These are phyloP conservation scores for Carex littledalei DNA, from an alignment of 176 grass and related monocot genomes.

Conservation along the genomic window DNA sequence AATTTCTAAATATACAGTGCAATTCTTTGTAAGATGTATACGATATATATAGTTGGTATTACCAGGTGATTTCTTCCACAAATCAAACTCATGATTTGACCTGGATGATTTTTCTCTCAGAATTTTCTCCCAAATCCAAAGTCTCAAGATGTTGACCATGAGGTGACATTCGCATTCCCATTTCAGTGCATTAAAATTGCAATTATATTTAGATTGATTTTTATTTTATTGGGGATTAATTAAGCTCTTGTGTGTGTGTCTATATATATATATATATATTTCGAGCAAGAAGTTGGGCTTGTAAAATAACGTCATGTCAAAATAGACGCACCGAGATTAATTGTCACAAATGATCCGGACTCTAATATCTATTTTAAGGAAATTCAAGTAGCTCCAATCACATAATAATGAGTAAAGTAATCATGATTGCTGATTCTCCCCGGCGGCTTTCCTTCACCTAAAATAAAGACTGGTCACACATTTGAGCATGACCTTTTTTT, in stretches of 20 bases:
- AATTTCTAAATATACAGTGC: neutral
- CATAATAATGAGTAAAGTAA: neutral
- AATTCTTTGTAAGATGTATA: neutral
- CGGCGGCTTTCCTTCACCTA: neutral
- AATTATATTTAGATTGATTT: neutral
- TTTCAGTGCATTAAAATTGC: neutral
- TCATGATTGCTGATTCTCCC: neutral
- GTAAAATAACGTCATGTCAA: neutral
- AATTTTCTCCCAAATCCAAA: constrained; percentile 6
- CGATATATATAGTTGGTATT: neutral
- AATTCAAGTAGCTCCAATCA: neutral
- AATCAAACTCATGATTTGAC: neutral
- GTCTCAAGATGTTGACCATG: constrained; percentile 7
- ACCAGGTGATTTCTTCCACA: constrained; percentile 6
- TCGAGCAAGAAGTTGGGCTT: too few species aligned
- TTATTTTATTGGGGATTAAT: neutral
- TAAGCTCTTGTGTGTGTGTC: neutral
- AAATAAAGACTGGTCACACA: neutral
- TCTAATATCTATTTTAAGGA: neutral
- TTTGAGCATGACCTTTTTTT: neutral
- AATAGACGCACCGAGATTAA: neutral
- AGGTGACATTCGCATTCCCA: neutral
- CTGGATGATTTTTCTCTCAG: neutral
- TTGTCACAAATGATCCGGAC: neutral
- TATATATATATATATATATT: neutral